phyloP scores from a whole-genome alignment of 129 eudicot species.

The Tagetes patula region DNA sequence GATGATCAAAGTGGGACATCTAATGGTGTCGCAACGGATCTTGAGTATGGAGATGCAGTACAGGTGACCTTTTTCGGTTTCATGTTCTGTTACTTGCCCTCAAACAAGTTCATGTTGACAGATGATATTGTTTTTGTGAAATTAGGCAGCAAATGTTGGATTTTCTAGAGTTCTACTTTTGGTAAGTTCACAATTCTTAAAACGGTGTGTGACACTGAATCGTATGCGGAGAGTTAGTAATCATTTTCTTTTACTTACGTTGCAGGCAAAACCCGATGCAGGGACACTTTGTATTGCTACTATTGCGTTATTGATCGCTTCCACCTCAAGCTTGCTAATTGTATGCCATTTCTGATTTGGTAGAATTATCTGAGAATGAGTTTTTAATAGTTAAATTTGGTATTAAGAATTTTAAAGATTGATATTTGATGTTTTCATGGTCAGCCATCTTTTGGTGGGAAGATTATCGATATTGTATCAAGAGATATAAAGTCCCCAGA shows the following conservation, averaged over 20 bases:
- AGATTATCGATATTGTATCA: conserved; percentile 49
- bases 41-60: conserved; percentile 47
- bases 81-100: neutral
- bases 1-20: conserved; percentile 33
- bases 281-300: conserved; percentile 41
- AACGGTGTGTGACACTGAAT: neutral
- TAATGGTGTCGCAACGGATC: conserved; percentile 36
- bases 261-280: conserved; percentile 54
- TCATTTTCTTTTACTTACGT: conserved; percentile 3
- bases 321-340: conserved; percentile 48
- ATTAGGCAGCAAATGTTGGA: conserved; percentile 51
- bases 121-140: conserved; percentile 2
- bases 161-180: conserved; percentile 45
- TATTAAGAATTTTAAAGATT: conserved; percentile 3
- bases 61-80: conserved; percentile 34
- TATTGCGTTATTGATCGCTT: conserved; percentile 41
- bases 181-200: conserved; percentile 28
- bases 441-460: conserved; percentile 57
- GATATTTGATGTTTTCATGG: conserved; percentile 21
- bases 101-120: neutral
- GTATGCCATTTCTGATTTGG: conserved; percentile 37
- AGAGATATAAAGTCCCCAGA: conserved; percentile 49
- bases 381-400: neutral
- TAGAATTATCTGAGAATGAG: neutral
- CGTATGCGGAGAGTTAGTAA: neutral